phyloP scores from a whole-genome alignment of 2,329 filamentous ascomycete genomes.

The Exserohilum turcica region DNA sequence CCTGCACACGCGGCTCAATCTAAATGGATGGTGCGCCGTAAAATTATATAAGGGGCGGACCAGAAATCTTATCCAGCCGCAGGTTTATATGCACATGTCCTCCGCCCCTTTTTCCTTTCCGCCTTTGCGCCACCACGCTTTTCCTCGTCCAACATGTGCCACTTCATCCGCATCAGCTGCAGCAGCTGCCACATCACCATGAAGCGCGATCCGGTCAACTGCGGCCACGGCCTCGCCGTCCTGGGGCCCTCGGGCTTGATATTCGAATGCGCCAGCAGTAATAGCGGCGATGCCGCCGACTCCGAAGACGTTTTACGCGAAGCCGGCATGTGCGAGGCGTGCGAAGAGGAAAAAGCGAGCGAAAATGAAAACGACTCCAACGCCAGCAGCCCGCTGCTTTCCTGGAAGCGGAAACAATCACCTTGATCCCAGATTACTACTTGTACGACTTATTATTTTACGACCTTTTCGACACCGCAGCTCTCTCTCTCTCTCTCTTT shows the following conservation, averaged over 20 bases:
- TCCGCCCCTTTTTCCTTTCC: too few relatives aligned
- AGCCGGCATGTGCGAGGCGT: not conserved
- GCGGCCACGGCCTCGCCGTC: not conserved
- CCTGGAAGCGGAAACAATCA: too few relatives aligned
- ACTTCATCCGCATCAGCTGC: not conserved
- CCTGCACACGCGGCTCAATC: not conserved
- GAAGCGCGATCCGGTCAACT: not conserved
- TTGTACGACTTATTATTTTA: too few relatives aligned
- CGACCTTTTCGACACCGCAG: too few relatives aligned
- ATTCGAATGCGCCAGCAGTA: not conserved
- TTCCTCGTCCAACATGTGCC: not conserved
- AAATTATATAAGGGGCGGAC: too few relatives aligned
- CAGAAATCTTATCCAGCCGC: too few relatives aligned
- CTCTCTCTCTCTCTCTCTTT: too few relatives aligned
- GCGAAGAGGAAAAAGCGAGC: not conserved
- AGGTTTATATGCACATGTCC: too few relatives aligned
- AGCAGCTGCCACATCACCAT: not conserved
- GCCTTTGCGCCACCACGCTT: too few relatives aligned
- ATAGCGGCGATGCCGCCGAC: not conserved
- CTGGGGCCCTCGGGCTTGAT: not conserved
- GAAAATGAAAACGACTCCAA: too few relatives aligned
- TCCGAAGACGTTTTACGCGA: not conserved
- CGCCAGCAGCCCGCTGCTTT: too few relatives aligned
- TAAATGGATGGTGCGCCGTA: not conserved
- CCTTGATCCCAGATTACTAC: too few relatives aligned